Evolutionary conservation across 176 grass and related monocot species (phyloP), one percentile per base, ranked within the genome.

Genomic region (Luzula sylvatica): DNA sequence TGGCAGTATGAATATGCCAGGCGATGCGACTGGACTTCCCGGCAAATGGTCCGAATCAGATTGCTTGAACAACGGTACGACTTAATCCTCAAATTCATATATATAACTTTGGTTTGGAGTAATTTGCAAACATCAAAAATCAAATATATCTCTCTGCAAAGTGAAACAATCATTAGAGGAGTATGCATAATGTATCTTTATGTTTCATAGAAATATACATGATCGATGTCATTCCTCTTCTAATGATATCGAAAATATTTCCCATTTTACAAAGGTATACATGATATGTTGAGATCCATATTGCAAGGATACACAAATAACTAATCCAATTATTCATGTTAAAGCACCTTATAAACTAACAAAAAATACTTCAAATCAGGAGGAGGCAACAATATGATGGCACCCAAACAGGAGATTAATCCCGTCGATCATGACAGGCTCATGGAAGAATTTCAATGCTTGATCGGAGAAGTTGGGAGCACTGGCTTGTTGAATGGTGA

Each of bases 401-500:
- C 30, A 42, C 14, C 47, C 23, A 64, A 48, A 30, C 28, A 39
- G 20, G 60, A 64, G 29, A 4, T 63, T 21, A 45, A 64, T 23
- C 41, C 44, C 44, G 44, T 27, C 15, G 60, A 47, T 7, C 44
- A 47, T 46, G 23, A 64, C 26, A 64, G 45, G 45, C 42, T 41
- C 24, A 61, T 64, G 60, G 60, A 64, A 32, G 60, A 64, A 24
- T 42, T 64, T 11, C 47, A 39, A 7, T 47, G 29, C 20, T 32
- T 64, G 42, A 35, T 35, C 30, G 30, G 30, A 7, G 30, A 35
- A 35, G 30, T 7, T 9, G 9, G 5, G 30, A 9, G 30, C 30
- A 4, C 13, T 20, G 72, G 72, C 1, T 82, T 66, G 82, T 45
- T 82, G 19, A 24, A 58, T 47, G 1, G 16, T 7, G 48, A 50